phyloP scores from a whole-genome alignment of 352 stramenopile species.

The Pythium sp. region DNA sequence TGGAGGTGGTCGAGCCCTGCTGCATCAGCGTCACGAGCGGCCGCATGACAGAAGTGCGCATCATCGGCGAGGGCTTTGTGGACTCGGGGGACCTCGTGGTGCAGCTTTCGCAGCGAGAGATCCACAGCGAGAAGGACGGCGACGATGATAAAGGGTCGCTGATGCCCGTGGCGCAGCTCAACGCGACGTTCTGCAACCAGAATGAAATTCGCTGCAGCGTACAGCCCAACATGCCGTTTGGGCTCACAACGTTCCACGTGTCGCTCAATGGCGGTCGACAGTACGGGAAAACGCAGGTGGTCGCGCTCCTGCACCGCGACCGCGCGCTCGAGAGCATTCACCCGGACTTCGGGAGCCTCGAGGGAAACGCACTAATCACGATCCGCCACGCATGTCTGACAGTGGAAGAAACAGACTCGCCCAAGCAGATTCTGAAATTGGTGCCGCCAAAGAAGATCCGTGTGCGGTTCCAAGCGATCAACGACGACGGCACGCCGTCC shows the following conservation, averaged over 20 bases:
- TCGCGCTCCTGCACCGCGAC: constrained; percentile 50
- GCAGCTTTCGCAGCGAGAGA: constrained; percentile 36
- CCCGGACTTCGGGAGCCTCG: constrained; percentile 39
- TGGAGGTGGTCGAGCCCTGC: constrained; percentile 46
- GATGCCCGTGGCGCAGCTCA: constrained; percentile 36
- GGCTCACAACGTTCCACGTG: constrained; percentile 47
- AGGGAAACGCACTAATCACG: constrained; percentile 29
- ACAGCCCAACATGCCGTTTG: constrained; percentile 65
- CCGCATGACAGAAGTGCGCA: constrained; percentile 45
- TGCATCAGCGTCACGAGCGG: constrained; percentile 60
- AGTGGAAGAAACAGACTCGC: constrained; percentile 42
- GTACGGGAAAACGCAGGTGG: constrained; percentile 37
- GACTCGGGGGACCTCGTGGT: constrained; percentile 67
- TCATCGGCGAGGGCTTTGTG: constrained; percentile 57
- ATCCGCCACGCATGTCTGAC: constrained; percentile 33
- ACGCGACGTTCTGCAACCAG: constrained; percentile 41
- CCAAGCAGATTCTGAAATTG: constrained; percentile 41
- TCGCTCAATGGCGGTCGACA: constrained; percentile 68
- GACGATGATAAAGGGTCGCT: background rate
- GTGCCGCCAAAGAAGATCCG: constrained; percentile 42
- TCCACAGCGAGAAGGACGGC: constrained; percentile 8
- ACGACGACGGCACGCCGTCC: constrained; percentile 21
- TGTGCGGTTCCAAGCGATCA: constrained; percentile 47
- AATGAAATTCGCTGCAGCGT: constrained; percentile 59
- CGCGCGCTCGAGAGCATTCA: constrained; percentile 32